Conservation (phyloP, 768 basidiomycete genomes). For the Pisolithus sp. region DNA sequence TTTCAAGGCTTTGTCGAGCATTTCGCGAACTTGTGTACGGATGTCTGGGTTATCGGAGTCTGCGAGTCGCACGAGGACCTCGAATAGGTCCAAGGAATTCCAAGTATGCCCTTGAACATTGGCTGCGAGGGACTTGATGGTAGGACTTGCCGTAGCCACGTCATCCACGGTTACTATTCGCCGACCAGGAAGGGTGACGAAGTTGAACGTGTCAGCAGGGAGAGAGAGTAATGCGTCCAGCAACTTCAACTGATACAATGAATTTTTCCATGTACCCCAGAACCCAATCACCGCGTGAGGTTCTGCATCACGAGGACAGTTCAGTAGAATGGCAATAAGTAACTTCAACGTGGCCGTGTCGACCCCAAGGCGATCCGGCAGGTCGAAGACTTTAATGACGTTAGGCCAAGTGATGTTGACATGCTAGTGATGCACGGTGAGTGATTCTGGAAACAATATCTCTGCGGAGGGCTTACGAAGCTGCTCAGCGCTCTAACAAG, state of each 20-base stretch:
- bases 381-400: constrained; percentile 83
- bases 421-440: constrained; percentile 38
- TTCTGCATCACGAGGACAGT: constrained; percentile 70
- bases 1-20: constrained; percentile 91
- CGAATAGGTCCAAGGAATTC: constrained; percentile 90
- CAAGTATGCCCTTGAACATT: constrained; percentile 90
- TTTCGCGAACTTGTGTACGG: constrained; percentile 72
- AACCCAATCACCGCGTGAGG: constrained; percentile 80
- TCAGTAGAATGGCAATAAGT: constrained; percentile 79
- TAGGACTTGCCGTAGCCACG: constrained; percentile 75
- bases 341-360: constrained; percentile 88
- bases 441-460: not conserved
- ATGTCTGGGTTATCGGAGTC: constrained; percentile 69
- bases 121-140: constrained; percentile 86
- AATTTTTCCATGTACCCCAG: constrained; percentile 82
- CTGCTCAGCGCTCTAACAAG: constrained; percentile 67
- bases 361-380: constrained; percentile 74
- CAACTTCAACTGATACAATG: constrained; percentile 78
- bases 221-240: constrained; percentile 85
- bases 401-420: constrained; percentile 70
- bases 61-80: constrained; percentile 76
- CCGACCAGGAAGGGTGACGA: constrained; percentile 79
- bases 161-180: constrained; percentile 87
- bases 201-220: constrained; percentile 87
- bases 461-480: constrained; percentile 47